Evolutionary conservation across 495 filamentous ascomycete species (phyloP), one percentile per base, ranked within the genome.

Genomic region (Cercophora newfieldiana): DNA sequence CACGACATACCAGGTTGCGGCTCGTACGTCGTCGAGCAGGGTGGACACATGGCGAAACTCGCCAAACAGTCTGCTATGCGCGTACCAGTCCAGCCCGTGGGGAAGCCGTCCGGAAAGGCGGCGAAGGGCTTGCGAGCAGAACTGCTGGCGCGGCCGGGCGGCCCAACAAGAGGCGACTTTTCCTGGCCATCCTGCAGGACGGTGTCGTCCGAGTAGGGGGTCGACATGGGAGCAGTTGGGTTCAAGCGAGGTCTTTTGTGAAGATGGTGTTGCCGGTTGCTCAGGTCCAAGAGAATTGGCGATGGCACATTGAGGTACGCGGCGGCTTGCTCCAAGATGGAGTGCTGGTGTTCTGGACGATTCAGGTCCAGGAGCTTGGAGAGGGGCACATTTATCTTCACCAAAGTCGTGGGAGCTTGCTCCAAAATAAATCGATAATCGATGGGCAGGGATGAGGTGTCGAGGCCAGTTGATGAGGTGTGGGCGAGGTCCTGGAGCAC

Each of bases 341-440:
- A 68, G 68, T 75, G 70, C 61, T 77, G 73, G 21, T 69, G 58
- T 8, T 74, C 67, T 64, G 57, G 77, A 67, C 71, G 72, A 67
- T 72, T 57, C 54, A 76, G 68, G 44, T 57, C 69, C 28, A 75
- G 68, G 48, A 78, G 63, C 33, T 68, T 68, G 37, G 66, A 58
- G 37, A 77, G 49, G 57, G 69, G 67, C 44, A 69, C 69, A 59
- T 72, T 71, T 65, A 77, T 63, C 30, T 33, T 67, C 29, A 68
- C 70, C 10, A 61, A 58, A 37, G 74, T 67, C 33, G 71, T 64
- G 61, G 77, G 72, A 58, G 74, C 73, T 28, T 74, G 77, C 49
- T 69, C 59, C 48, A 78, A 72, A 75, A 80, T 81, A 72, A 80
- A 75, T 75, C 72, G 73, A 62, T 78, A 71, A 22, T 71, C 69